A percentile compares a stretch with the other conserved stretches of the same genome.
Evolutionary conservation across 176 grass and related monocot species (phyloP).

Genomic region (Cenchrus americanus): DNA sequence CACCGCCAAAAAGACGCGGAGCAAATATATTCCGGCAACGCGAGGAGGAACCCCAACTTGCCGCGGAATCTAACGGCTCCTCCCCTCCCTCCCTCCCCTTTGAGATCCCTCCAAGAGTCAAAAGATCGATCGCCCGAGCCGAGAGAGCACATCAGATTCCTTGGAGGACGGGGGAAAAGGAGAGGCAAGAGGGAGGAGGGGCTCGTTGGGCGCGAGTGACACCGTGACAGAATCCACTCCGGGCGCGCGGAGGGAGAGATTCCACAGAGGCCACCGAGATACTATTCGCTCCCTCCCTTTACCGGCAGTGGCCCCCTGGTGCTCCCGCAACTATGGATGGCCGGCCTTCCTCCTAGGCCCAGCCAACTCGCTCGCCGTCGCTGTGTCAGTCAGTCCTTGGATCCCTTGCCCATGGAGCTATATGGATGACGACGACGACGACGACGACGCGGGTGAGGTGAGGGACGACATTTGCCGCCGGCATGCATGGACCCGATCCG

Average conservation of each 20-base stretch:
- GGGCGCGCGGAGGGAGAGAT: conserved; percentile 21
- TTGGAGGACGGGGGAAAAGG: not conserved
- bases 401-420: not conserved
- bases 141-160: conserved; percentile 32
- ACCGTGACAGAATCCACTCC: conserved; percentile 55
- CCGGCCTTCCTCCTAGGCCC: conserved; percentile 25
- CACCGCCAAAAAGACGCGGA: not conserved
- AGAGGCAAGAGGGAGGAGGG: not conserved
- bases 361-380: conserved; percentile 24
- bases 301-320: not conserved
- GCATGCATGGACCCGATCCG: conserved; percentile 17
- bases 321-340: conserved; percentile 63
- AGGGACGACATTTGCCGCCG: too few species aligned
- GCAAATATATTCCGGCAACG: not conserved
- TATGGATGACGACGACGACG: not conserved
- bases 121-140: not conserved
- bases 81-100: not conserved
- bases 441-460: not conserved
- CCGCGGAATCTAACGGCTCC: conserved; percentile 37
- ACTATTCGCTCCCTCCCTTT: conserved; percentile 24
- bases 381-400: not conserved
- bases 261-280: conserved; percentile 49
- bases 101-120: conserved; percentile 52
- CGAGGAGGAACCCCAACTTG: conserved; percentile 21
- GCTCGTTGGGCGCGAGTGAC: conserved; percentile 8